Evolutionary conservation across 441 rosid species (phyloP), one percentile per base, ranked within the genome.

Genomic region (Adansonia rubrostipa): DNA sequence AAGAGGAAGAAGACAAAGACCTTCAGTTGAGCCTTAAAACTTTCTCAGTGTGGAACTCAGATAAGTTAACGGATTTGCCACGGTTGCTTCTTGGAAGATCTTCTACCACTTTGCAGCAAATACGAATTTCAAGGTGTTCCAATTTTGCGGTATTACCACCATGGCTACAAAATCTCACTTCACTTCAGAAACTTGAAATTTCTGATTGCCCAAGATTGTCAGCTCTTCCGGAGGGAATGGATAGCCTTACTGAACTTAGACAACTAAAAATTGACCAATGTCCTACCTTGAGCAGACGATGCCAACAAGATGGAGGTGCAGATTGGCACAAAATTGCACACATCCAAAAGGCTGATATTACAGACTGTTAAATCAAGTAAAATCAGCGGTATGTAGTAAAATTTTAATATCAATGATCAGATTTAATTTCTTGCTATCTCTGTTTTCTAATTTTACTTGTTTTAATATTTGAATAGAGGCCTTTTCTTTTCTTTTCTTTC

Each of bases 71-170:
- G 0, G 67, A 11, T 28, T 5, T 62, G 44, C 67, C 67, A 28
- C 67, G 44, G 5, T 28, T 62, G 67, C 67, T 62, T 62, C 17
- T 62, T 11, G 67, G 28, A 28, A 17, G 67, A 62, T 28, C 67
- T 62, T 2, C 67, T 62, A 10, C 2, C 44, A 62, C 67, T 11
- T 62, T 62, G 33, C 44, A 28, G 3, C 40, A 1, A 4, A 62
- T 24, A 24, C 1, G 0, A 10, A 24, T 62, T 11, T 0, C 0
- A 6, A 0, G 0, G 0, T 28, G 44, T 13, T 0, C 0, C 9
- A 28, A 62, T 0, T 13, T 62, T 58, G 33, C 0, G 63, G 33
- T 20, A 58, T 14, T 58, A 58, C 63, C 33, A 8, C 33, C 9
- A 1, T 58, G 63, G 63, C 63, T 58, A 9, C 28, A 19, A 58